Evolutionary conservation across 495 filamentous ascomycete genomes (phyloP).

Genomic region (Annulohypoxylon maeteangense): DNA sequence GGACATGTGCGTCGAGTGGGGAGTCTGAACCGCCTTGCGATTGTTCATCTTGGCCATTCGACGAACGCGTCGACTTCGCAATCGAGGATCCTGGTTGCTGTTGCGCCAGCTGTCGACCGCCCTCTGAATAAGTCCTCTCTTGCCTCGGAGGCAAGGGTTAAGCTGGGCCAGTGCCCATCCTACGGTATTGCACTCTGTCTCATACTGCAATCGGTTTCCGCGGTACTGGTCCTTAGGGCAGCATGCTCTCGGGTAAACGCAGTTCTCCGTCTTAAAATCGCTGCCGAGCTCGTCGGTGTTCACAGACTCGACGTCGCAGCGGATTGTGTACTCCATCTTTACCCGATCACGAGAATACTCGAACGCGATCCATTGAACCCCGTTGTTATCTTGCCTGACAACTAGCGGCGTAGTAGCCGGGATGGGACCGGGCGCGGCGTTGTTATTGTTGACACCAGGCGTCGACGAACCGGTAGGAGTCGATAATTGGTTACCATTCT

Average conservation of each 20-base stretch:
- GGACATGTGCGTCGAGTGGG: slow-evolving; percentile 58
- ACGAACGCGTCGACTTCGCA: slow-evolving; percentile 90
- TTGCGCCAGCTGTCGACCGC: slow-evolving; percentile 99
- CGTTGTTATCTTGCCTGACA: slow-evolving; percentile 93
- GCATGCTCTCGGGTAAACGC: slow-evolving; percentile 95
- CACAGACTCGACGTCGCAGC: slow-evolving; percentile 97
- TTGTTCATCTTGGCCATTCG: slow-evolving; percentile 95
- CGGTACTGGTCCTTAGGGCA: slow-evolving; percentile 95
- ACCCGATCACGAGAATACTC: slow-evolving; percentile 97
- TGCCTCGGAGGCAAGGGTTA: slow-evolving; percentile 89
- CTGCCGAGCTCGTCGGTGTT: slow-evolving; percentile 83
- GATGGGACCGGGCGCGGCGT: slow-evolving; percentile 96
- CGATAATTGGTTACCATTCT: slow-evolving; percentile 65
- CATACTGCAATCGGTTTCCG: slow-evolving; percentile 93
- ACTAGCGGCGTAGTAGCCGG: slow-evolving; percentile 97
- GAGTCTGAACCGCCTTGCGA: slow-evolving; percentile 70
- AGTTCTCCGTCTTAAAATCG: slow-evolving; percentile 98
- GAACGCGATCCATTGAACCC: slow-evolving; percentile 98
- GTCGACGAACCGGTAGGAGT: slow-evolving; percentile 56
- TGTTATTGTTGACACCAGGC: slow-evolving; percentile 78
- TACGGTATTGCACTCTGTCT: slow-evolving; percentile 98
- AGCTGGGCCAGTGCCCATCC: slow-evolving; percentile 96
- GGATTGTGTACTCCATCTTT: slow-evolving; percentile 99
- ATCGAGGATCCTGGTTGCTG: slow-evolving; percentile 93
- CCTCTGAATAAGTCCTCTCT: slow-evolving; percentile 93